These are phyloP conservation scores for Mrakiaceae sp. DNA, from an alignment of 1,284 basidiomycete genomes.

Conservation along the genomic window DNA sequence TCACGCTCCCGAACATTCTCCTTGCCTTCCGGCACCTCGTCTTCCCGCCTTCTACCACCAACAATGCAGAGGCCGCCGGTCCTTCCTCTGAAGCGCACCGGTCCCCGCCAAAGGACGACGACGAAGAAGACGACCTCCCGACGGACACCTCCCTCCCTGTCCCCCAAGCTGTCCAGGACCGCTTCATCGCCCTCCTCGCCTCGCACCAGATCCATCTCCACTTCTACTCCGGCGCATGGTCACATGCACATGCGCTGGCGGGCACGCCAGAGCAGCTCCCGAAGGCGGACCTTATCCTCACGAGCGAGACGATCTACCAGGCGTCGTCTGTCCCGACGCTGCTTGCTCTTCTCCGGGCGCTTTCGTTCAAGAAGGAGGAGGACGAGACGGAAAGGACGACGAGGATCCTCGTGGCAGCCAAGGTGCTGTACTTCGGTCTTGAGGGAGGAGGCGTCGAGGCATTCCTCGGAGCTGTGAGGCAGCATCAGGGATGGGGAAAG, in stretches of 20 bases:
- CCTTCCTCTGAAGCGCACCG: conserved; percentile 19
- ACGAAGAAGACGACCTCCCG: conserved; percentile 27
- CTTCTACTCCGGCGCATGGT: conserved; percentile 14
- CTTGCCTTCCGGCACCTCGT: conserved; percentile 40
- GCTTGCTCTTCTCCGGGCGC: neutral
- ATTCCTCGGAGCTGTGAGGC: conserved; percentile 3
- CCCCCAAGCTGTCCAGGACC: neutral
- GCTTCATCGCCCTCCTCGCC: conserved; percentile 3
- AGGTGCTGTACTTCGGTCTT: conserved; percentile 17
- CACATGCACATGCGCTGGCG: neutral
- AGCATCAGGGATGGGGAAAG: conserved; percentile 2
- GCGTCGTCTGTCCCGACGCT: neutral
- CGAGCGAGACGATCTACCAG: conserved; percentile 16
- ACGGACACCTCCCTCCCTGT: conserved; percentile 18
- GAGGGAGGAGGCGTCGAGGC: conserved; percentile 16
- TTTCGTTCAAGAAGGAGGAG: neutral
- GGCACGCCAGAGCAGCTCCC: neutral
- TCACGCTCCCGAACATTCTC: conserved; percentile 77
- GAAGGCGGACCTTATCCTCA: conserved; percentile 15
- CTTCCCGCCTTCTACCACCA: conserved; percentile 20
- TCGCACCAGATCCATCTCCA: conserved; percentile 10
- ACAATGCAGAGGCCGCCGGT: conserved; percentile 25
- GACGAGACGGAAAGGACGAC: neutral
- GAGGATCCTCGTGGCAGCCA: conserved; percentile 8
- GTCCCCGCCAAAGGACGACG: conserved; percentile 22